phyloP scores from a whole-genome alignment of 805 yeast genomes.

The Hemisphaericaspora nanyangensis region DNA sequence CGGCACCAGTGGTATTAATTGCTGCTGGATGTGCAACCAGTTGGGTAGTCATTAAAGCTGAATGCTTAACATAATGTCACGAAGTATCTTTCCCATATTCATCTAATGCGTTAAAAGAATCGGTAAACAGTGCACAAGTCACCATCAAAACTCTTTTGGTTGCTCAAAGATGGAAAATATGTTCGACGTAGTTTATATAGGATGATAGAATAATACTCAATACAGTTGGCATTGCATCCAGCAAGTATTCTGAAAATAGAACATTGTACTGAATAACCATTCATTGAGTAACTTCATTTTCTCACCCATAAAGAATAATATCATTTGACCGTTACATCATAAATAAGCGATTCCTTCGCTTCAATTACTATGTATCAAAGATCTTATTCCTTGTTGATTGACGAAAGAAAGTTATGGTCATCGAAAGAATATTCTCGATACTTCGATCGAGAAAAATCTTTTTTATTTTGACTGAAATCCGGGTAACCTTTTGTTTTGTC shows the following conservation, averaged over 20 bases:
- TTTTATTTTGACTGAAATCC: no score
- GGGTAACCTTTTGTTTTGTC: no score
- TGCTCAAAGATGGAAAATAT: conserved; percentile 75
- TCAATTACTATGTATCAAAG: neutral
- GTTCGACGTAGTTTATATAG: conserved; percentile 64
- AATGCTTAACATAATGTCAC: conserved; percentile 47
- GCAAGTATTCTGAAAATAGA: conserved; percentile 5
- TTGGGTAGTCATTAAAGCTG: conserved; percentile 43
- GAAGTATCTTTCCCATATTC: conserved; percentile 75
- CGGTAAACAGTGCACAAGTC: conserved; percentile 4
- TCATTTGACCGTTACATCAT: neutral
- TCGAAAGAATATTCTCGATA: no score
- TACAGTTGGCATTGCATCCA: conserved; percentile 2
- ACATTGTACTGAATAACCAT: conserved; percentile 2
- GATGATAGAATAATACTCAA: conserved; percentile 55
- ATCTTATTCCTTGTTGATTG: no score
- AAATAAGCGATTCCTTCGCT: neutral
- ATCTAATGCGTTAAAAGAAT: conserved; percentile 43
- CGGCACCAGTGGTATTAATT: conserved; percentile 23
- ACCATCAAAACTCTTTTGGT: neutral
- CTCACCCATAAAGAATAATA: conserved; percentile 8
- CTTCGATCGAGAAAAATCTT: no score
- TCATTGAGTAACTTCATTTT: conserved; percentile 9
- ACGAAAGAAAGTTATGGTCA: no score
- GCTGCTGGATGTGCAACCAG: conserved; percentile 68